A percentile compares a stretch with the other conserved stretches of the same genome.
phyloP scores from a whole-genome alignment of 768 basidiomycete species.

The Macrolepiota dolichaula region DNA sequence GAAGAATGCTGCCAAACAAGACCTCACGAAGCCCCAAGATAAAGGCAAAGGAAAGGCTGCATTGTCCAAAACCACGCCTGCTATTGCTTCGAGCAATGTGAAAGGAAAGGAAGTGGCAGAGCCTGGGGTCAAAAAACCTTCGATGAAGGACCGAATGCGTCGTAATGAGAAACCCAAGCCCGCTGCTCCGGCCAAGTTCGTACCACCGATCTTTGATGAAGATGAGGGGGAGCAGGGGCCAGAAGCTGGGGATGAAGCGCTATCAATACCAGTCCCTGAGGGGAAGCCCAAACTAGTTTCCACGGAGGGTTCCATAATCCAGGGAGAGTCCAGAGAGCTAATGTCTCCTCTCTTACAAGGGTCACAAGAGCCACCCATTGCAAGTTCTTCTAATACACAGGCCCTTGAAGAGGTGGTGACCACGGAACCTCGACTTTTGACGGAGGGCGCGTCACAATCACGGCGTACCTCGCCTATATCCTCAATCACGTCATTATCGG shows the following conservation, averaged over 20 bases:
- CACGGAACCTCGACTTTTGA: background rate
- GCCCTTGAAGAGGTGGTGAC: background rate
- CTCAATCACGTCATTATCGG: background rate
- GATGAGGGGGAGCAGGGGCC: slow-evolving; percentile 23
- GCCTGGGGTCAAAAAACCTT: slow-evolving; percentile 20
- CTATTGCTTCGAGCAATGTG: slow-evolving; percentile 17
- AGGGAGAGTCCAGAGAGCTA: background rate
- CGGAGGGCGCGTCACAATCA: background rate
- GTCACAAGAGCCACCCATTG: background rate
- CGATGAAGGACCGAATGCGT: slow-evolving; percentile 18
- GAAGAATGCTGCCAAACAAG: slow-evolving; percentile 8
- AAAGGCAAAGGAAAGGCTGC: slow-evolving; percentile 18
- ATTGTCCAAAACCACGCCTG: background rate
- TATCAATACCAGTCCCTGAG: background rate
- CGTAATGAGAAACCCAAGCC: slow-evolving; percentile 20
- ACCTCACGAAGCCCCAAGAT: slow-evolving; percentile 1
- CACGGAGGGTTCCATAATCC: background rate
- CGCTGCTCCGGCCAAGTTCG: slow-evolving; percentile 17
- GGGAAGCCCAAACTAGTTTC: background rate
- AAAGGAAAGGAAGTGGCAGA: slow-evolving; percentile 35
- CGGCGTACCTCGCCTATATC: background rate
- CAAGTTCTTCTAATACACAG: background rate
- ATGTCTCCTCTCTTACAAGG: background rate
- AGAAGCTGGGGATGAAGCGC: background rate
- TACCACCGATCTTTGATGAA: slow-evolving; percentile 24